phyloP scores from a whole-genome alignment of 371 early-diverging fungal genomes.

The Mucor velutinosus region DNA sequence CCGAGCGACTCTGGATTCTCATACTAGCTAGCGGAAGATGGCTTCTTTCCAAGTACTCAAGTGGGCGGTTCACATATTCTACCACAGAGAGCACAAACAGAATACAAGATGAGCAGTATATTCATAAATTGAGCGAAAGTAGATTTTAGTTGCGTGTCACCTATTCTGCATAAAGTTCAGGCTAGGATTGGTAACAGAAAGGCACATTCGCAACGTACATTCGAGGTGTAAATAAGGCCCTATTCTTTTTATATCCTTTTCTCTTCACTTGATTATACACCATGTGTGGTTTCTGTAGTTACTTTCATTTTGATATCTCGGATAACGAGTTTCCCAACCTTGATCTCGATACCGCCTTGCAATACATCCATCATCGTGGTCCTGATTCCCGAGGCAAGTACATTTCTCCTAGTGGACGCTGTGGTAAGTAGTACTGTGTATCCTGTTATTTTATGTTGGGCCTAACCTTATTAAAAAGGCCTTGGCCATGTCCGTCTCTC shows the following conservation, averaged over 20 bases:
- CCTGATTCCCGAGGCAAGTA: constrained; percentile 26
- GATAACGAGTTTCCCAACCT: constrained; percentile 6
- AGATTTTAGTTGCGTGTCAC: neutral
- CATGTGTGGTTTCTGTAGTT: constrained; percentile 31
- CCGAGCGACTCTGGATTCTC: neutral
- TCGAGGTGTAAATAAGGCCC: neutral
- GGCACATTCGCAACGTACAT: neutral
- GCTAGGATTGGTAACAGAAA: neutral
- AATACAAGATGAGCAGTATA: neutral
- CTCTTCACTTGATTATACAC: neutral
- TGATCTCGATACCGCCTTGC: constrained; percentile 24
- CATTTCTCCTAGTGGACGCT: constrained; percentile 23
- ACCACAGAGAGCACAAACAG: neutral
- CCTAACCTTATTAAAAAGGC: neutral
- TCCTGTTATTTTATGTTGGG: too few relatives aligned
- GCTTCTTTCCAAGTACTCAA: neutral
- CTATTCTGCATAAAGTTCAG: neutral
- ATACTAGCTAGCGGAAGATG: neutral
- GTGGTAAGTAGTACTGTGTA: constrained; percentile 16
- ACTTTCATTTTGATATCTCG: constrained; percentile 20
- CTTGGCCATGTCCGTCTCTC: constrained; percentile 27
- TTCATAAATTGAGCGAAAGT: neutral
- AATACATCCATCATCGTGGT: constrained; percentile 24
- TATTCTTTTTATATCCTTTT: neutral
- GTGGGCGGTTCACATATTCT: neutral